Conservation (phyloP, 2,329 filamentous ascomycete species). For the Cordyceps tenuipes region DNA sequence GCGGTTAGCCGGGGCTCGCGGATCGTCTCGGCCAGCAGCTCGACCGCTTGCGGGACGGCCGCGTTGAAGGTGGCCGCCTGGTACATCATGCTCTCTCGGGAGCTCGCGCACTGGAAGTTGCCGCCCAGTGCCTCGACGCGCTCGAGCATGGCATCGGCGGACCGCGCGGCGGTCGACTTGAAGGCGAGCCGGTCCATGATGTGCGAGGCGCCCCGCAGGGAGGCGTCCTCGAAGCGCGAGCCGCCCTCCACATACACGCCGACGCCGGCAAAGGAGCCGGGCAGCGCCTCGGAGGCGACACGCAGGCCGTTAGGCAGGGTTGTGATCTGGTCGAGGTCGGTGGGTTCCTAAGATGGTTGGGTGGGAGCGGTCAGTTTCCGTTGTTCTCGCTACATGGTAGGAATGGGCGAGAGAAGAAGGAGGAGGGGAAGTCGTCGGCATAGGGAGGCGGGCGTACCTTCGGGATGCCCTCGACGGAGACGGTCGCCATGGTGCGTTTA, state of each 20-base stretch:
- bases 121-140: slow-evolving; percentile 81
- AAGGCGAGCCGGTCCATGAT: slow-evolving; percentile 94
- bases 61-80: slow-evolving; percentile 97
- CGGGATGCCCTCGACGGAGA: slow-evolving; percentile 28
- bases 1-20: slow-evolving; percentile 77
- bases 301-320: slow-evolving; percentile 87
- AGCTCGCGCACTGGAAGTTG: slow-evolving; percentile 95
- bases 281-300: slow-evolving; percentile 88
- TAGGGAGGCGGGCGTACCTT: slow-evolving; percentile 20
- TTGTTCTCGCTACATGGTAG: no score
- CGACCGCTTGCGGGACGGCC: slow-evolving; percentile 73
- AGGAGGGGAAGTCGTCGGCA: not conserved
- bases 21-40: slow-evolving; percentile 86
- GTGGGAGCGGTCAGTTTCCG: not conserved
- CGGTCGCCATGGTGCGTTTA: slow-evolving; percentile 24
- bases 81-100: slow-evolving; percentile 95
- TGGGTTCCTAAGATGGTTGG: slow-evolving; percentile 50
- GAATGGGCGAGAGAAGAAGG: not conserved
- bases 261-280: slow-evolving; percentile 88
- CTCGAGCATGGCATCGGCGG: slow-evolving; percentile 79
- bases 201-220: slow-evolving; percentile 82
- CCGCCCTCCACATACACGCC: slow-evolving; percentile 95
- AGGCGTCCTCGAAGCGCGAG: slow-evolving; percentile 83
- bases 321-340: slow-evolving; percentile 79
- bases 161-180: slow-evolving; percentile 69